These are phyloP conservation scores for Euphorbia tirucalli DNA, from an alignment of 345 rosid genomes.

Conservation along the genomic window DNA sequence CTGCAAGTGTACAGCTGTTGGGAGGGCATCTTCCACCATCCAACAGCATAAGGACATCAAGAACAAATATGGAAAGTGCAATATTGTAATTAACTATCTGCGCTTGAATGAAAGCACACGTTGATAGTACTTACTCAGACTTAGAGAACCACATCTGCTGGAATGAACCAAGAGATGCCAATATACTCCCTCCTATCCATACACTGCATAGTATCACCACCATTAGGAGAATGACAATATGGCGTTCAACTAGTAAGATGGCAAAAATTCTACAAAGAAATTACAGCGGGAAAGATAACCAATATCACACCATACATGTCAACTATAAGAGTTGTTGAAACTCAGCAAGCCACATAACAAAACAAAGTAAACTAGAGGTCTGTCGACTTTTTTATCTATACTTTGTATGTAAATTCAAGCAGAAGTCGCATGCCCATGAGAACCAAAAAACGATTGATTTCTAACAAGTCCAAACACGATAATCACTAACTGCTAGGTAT, in stretches of 20 bases:
- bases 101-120: neutral
- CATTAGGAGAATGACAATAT: neutral
- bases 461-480: neutral
- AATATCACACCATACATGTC: neutral
- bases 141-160: slow-evolving; percentile 99
- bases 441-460: no score
- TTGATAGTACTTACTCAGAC: slow-evolving; percentile 51
- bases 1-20: no score
- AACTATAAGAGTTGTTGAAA: neutral
- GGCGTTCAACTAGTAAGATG: neutral
- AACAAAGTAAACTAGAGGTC: no score
- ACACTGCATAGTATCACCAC: slow-evolving; percentile 52
- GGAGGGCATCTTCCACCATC: neutral
- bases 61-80: neutral
- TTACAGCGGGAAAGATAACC: neutral
- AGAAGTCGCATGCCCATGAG: no score
- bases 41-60: neutral
- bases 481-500: no score
- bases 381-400: no score
- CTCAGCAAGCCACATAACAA: neutral
- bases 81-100: neutral
- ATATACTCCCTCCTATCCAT: slow-evolving; percentile 88
- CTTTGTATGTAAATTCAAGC: no score
- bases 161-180: slow-evolving; percentile 90
- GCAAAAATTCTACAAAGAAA: neutral